Evolutionary conservation across 192 early-diverging fungal genomes (phyloP), one percentile per base, ranked within the genome.

Genomic region (Fimicolochytrium jonesii): DNA sequence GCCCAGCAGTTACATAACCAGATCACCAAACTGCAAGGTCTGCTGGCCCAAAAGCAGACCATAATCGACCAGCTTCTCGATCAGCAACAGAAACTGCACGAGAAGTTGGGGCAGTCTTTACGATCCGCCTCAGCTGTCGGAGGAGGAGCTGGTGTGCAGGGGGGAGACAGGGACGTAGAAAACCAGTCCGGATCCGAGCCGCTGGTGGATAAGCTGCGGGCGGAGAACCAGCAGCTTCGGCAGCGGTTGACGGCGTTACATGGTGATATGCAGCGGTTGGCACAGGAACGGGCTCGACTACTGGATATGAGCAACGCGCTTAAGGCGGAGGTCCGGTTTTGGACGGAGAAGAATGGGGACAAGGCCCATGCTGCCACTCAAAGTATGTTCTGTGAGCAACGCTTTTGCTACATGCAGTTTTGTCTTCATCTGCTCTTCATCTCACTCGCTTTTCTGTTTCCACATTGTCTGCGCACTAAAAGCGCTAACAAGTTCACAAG

Each of bases 281-380:
- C 30, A 32, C 29, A 9, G n/a, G 68, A 69, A 20, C 26, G 55
- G 34, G 52, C 43, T 31, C 47, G 55, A 31, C 46, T 74, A 31
- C 23, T 74, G 59, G 68, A 74, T 34, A 56, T 70, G 64, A 63
- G 67, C 45, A 74, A 74, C 44, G 20, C 46, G 22, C 51, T 74
- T 41, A 48, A 61, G 33, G 68, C 67, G 7, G 67, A 74, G 42
- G 25, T 74, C 3, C 66, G 67, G 29, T 42, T 31, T 23, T 61
- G 41, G 57, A 56, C 41, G 37, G 70, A 66, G 28, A 52, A 71
- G 39, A 23, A 29, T 30, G 39, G 41, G 22, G 30, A 23, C 15
- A 56, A 43, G 7, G 39, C 11, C n/a, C 51, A 64, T 9, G 49
- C 35, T 1, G 37, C n/a, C 20, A 55, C 62, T 4, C 62, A 64